Percentiles rank a stretch among this genome's conserved stretches.
Evolutionary conservation across 495 filamentous ascomycete genomes (phyloP).

Genomic region (Neurospora sp.): DNA sequence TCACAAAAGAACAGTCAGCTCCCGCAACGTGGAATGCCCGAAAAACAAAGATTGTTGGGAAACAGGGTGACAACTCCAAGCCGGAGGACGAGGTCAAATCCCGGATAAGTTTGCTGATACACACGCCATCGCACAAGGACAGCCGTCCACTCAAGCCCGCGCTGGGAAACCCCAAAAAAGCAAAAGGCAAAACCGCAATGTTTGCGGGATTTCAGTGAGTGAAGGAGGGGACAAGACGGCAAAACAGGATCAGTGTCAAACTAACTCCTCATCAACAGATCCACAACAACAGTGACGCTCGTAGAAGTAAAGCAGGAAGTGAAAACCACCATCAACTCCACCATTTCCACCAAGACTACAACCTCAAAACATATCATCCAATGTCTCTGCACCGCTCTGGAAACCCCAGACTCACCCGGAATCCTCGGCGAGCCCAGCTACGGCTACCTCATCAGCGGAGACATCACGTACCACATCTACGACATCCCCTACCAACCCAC

Average conservation of each 20-base stretch:
- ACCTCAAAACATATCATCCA: neutral
- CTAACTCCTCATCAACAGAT: neutral
- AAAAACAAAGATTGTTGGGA: conserved; percentile 3
- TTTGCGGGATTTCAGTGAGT: neutral
- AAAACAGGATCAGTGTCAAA: neutral
- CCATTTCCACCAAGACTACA: neutral
- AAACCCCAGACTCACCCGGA: neutral
- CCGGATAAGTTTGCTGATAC: neutral
- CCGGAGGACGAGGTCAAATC: neutral
- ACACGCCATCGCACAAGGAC: neutral
- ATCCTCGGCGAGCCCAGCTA: neutral
- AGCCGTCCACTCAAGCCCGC: neutral
- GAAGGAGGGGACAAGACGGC: neutral
- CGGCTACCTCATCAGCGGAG: conserved; percentile 6
- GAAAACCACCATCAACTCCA: neutral
- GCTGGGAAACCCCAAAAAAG: neutral
- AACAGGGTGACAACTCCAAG: neutral
- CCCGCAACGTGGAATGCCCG: conserved; percentile 1
- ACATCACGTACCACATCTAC: conserved; percentile 8
- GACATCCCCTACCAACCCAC: neutral
- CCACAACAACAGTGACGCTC: neutral
- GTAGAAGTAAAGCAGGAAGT: neutral
- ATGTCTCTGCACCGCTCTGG: neutral
- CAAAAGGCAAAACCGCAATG: neutral
- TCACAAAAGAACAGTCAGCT: neutral